Conservation (phyloP, 768 basidiomycete species). For the Naematelia encephala region DNA sequence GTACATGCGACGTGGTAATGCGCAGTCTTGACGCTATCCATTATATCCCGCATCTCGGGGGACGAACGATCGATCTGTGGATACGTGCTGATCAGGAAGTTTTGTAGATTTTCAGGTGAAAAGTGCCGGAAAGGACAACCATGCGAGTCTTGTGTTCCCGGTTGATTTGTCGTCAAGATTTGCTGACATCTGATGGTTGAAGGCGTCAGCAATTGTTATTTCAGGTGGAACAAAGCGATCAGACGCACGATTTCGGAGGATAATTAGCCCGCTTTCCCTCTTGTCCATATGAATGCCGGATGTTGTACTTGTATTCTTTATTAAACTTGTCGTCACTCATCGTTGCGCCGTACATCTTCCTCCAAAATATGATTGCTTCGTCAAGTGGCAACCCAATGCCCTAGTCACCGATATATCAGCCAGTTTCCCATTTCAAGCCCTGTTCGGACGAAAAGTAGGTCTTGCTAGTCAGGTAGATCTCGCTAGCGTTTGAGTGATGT, state of each 20-base stretch:
- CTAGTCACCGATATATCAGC: conserved; percentile 52
- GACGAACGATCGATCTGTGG: conserved; percentile 58
- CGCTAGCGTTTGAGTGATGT: background rate
- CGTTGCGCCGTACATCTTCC: conserved; percentile 65
- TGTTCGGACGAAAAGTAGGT: too few species aligned
- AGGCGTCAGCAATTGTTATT: background rate
- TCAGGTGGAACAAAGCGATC: background rate
- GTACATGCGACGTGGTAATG: conserved; percentile 98
- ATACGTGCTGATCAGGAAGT: conserved; percentile 57
- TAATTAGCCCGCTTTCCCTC: conserved; percentile 96
- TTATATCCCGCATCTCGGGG: conserved; percentile 74
- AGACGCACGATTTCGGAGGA: conserved; percentile 72
- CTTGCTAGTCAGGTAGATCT: background rate
- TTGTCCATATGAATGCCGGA: conserved; percentile 88
- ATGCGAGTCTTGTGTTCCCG: conserved; percentile 65
- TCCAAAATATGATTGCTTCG: conserved; percentile 90
- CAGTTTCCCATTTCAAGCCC: background rate
- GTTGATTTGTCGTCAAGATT: conserved; percentile 69
- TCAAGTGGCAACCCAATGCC: conserved; percentile 89
- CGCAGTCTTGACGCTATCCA: conserved; percentile 68
- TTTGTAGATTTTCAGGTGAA: conserved; percentile 72
- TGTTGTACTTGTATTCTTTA: conserved; percentile 96
- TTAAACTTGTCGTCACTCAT: conserved; percentile 93
- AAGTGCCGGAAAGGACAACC: conserved; percentile 95
- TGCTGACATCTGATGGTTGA: conserved; percentile 71